Conservation (phyloP, 176 grass and related monocot genomes). For the Oropetium thomaeum region DNA sequence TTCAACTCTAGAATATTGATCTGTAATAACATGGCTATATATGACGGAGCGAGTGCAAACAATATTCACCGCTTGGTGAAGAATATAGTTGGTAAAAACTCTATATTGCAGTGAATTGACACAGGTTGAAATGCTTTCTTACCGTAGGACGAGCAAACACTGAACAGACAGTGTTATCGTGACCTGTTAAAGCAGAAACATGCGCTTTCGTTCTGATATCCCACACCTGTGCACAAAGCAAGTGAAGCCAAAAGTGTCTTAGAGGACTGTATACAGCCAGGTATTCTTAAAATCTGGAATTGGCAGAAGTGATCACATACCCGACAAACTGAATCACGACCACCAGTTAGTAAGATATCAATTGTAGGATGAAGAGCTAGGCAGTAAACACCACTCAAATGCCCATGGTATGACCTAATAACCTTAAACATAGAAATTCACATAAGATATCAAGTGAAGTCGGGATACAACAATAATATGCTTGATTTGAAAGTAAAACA, state of each 20-base stretch:
- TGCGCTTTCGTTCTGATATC: conserved; percentile 92
- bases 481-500: background rate
- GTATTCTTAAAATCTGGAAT: conserved; percentile 3
- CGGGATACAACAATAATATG: conserved; percentile 6
- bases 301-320: conserved; percentile 42
- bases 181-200: conserved; percentile 96
- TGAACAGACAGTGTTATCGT: conserved; percentile 97
- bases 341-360: conserved; percentile 86
- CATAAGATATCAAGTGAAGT: conserved; percentile 14
- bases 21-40: too few species aligned
- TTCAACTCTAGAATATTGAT: too few species aligned
- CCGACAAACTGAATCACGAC: conserved; percentile 98
- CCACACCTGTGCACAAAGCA: conserved; percentile 62
- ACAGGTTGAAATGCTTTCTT: conserved; percentile 35
- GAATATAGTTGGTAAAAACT: background rate
- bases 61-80: too few species aligned
- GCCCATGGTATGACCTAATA: conserved; percentile 97
- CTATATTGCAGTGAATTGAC: background rate
- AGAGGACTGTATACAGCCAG: background rate
- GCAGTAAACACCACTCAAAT: conserved; percentile 98
- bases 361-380: conserved; percentile 95
- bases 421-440: conserved; percentile 52
- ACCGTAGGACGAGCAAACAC: conserved; percentile 93
- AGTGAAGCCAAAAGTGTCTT: conserved; percentile 15
- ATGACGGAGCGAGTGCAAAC: too few species aligned